phyloP scores from a whole-genome alignment of 768 basidiomycete genomes.

The Stropharia rugosoannulata region DNA sequence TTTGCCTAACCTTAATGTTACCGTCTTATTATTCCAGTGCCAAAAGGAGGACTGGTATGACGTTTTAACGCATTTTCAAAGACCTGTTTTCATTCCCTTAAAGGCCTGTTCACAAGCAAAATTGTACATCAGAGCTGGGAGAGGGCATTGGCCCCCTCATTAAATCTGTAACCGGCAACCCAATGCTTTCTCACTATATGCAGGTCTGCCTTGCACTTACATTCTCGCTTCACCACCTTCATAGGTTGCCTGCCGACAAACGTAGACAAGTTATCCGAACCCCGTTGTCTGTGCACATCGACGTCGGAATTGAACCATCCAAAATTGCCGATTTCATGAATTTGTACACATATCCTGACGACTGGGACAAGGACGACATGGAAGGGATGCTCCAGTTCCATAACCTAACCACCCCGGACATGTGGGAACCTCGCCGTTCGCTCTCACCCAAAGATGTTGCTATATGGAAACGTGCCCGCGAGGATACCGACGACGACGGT shows the following conservation, averaged over 20 bases:
- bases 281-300: conserved; percentile 15
- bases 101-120: conserved; percentile 14
- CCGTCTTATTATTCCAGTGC: conserved; percentile 3
- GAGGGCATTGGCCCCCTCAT: conserved; percentile 15
- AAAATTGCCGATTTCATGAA: conserved; percentile 19
- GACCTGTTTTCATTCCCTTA: background rate
- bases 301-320: conserved; percentile 19
- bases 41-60: conserved; percentile 16
- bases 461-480: conserved; percentile 11
- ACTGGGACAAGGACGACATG: conserved; percentile 11
- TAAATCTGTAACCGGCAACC: conserved; percentile 15
- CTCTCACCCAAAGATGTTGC: conserved; percentile 2
- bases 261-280: conserved; percentile 7
- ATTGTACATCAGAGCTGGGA: conserved; percentile 11
- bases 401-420: conserved; percentile 8
- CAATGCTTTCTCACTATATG: conserved; percentile 17
- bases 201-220: conserved; percentile 13
- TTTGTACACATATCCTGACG: conserved; percentile 16
- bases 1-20: background rate
- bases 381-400: conserved; percentile 22
- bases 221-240: conserved; percentile 9
- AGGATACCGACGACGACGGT: conserved; percentile 13
- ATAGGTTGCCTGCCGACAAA: background rate
- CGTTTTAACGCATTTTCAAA: too few relatives aligned
- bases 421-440: conserved; percentile 3